Evolutionary conservation across 176 grass and related monocot genomes (phyloP).

Genomic region (Carex scoparia): DNA sequence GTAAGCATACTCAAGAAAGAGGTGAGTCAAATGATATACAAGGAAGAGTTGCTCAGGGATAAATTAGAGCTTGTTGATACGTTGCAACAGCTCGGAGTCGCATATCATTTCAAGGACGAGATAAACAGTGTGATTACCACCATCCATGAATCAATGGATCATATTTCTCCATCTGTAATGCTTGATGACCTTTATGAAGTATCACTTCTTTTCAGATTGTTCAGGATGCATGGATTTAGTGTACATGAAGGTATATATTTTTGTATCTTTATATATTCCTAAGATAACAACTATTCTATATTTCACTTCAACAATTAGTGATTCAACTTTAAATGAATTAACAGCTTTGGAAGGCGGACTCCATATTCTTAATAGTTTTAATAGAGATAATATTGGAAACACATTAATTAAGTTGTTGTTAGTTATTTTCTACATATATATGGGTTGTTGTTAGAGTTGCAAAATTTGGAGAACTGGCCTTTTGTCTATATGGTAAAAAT

Average conservation of each 20-base stretch:
- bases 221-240: constrained; percentile 18
- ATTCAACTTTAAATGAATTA: neutral
- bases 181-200: neutral
- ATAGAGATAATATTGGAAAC: too few species aligned
- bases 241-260: constrained; percentile 23
- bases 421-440: too few species aligned
- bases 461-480: too few species aligned
- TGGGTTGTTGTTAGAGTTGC: too few species aligned
- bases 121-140: neutral
- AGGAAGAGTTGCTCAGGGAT: neutral
- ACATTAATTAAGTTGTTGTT: too few species aligned
- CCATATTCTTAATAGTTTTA: too few species aligned
- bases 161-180: neutral
- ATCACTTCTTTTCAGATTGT: constrained; percentile 20
- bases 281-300: neutral
- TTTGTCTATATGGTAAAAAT: too few species aligned
- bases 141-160: neutral
- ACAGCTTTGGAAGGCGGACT: too few species aligned
- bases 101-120: constrained; percentile 33
- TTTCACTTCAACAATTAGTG: neutral
- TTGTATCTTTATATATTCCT: neutral
- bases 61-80: constrained; percentile 19
- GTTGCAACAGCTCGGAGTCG: constrained; percentile 19
- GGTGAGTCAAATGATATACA: constrained; percentile 8
- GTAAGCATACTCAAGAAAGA: neutral